Conservation (phyloP, 345 rosid genomes). For the Eucalyptus albens region DNA sequence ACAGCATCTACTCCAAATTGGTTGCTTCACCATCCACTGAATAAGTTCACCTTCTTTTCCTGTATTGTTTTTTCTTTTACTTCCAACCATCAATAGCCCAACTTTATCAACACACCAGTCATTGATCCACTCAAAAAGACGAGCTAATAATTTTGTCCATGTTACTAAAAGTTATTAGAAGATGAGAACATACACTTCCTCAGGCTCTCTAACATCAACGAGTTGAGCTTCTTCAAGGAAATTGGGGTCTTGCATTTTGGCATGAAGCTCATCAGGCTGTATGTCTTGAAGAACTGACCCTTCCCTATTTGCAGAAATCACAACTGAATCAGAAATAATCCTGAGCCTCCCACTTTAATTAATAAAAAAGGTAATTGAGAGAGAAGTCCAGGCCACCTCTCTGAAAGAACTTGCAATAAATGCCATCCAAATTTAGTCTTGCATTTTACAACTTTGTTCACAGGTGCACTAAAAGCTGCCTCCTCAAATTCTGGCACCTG, state of each 20-base stretch:
- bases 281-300: slow-evolving; percentile 37
- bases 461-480: slow-evolving; percentile 69
- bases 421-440: slow-evolving; percentile 92
- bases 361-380: not conserved
- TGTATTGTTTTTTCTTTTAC: not conserved
- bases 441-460: slow-evolving; percentile 64
- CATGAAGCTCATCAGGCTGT: slow-evolving; percentile 60
- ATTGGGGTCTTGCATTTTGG: slow-evolving; percentile 65
- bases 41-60: not conserved
- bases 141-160: not conserved
- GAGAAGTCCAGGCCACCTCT: slow-evolving; percentile 38
- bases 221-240: slow-evolving; percentile 70
- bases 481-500: slow-evolving; percentile 94
- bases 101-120: not conserved
- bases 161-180: not conserved
- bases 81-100: not conserved
- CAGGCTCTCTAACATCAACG: slow-evolving; percentile 89
- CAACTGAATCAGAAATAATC: not conserved
- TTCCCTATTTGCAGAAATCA: slow-evolving; percentile 22
- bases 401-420: slow-evolving; percentile 82
- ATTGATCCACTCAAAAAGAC: not conserved
- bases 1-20: not conserved
- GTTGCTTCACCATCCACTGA: not conserved
- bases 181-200: slow-evolving; percentile 59
- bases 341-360: not conserved